Conservation (phyloP, 2,329 filamentous ascomycete genomes). For the Ilyonectria mors-panacis region DNA sequence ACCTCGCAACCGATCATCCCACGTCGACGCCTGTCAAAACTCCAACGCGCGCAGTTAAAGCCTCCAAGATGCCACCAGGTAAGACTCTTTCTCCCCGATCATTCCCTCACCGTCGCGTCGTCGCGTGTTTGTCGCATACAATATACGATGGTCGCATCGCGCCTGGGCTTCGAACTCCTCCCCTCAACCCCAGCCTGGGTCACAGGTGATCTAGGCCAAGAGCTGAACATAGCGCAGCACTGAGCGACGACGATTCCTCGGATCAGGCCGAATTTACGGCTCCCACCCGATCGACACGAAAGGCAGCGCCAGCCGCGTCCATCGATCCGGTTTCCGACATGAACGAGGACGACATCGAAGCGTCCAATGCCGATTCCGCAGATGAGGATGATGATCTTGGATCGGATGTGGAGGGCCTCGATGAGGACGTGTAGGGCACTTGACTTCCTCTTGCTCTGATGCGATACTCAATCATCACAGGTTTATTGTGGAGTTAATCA, state of each 20-base stretch:
- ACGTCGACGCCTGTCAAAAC: not conserved
- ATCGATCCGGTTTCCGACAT: slow-evolving; percentile 31
- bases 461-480: slow-evolving; percentile 57
- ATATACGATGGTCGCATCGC: slow-evolving; percentile 24
- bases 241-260: slow-evolving; percentile 57
- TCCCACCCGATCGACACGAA: slow-evolving; percentile 44
- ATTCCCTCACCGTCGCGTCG: not conserved
- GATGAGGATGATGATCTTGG: slow-evolving; percentile 55
- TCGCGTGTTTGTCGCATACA: slow-evolving; percentile 19
- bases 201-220: slow-evolving; percentile 19
- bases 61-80: slow-evolving; percentile 48
- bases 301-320: slow-evolving; percentile 39
- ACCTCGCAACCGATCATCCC: not conserved
- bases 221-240: slow-evolving; percentile 49
- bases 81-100: slow-evolving; percentile 18
- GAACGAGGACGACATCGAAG: slow-evolving; percentile 48
- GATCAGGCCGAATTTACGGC: slow-evolving; percentile 48
- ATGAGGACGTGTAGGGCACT: slow-evolving; percentile 61
- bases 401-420: slow-evolving; percentile 51
- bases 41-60: not conserved
- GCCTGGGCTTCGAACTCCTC: slow-evolving; percentile 16
- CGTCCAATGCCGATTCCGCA: slow-evolving; percentile 42
- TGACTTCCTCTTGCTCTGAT: slow-evolving; percentile 35
- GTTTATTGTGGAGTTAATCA: slow-evolving; percentile 82
- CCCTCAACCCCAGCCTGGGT: slow-evolving; percentile 1